phyloP scores from a whole-genome alignment of 2,329 filamentous ascomycete species.

The Pseudogymnoascus sp. region DNA sequence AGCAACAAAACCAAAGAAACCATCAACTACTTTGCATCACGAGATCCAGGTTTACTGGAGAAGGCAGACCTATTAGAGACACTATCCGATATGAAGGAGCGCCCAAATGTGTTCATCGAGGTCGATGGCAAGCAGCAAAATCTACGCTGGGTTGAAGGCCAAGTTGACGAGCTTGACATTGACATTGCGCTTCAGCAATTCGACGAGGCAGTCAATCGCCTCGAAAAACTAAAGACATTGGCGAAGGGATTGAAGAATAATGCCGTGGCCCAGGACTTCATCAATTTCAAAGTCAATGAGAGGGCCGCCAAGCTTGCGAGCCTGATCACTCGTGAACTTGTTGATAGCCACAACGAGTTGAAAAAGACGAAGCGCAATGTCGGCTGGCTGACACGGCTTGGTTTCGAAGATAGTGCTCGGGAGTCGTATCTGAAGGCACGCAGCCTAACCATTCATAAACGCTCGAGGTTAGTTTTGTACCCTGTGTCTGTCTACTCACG shows the following conservation, averaged over 20 bases:
- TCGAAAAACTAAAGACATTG: slow-evolving; percentile 77
- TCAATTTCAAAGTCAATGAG: slow-evolving; percentile 84
- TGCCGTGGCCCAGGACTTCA: slow-evolving; percentile 79
- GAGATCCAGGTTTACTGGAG: slow-evolving; percentile 68
- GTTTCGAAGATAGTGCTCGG: slow-evolving; percentile 82
- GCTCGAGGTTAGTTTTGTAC: slow-evolving; percentile 59
- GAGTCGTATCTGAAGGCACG: slow-evolving; percentile 80
- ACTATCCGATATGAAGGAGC: slow-evolving; percentile 68
- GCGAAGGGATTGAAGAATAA: slow-evolving; percentile 79
- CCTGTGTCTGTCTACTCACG: slow-evolving; percentile 17
- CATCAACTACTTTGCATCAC: slow-evolving; percentile 75
- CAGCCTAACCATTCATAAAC: slow-evolving; percentile 68
- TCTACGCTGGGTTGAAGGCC: slow-evolving; percentile 86
- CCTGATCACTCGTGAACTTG: slow-evolving; percentile 68
- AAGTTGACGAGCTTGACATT: slow-evolving; percentile 94
- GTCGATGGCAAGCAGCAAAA: slow-evolving; percentile 96
- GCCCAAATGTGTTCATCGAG: slow-evolving; percentile 71
- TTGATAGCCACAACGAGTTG: slow-evolving; percentile 68
- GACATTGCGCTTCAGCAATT: slow-evolving; percentile 87
- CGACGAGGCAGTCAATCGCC: slow-evolving; percentile 71
- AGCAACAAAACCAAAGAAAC: slow-evolving; percentile 77
- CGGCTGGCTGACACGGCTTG: slow-evolving; percentile 74
- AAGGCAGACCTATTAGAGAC: slow-evolving; percentile 75
- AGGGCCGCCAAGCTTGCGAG: slow-evolving; percentile 69
- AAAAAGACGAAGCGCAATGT: slow-evolving; percentile 74